phyloP scores from a whole-genome alignment of 768 basidiomycete genomes.

The Coprinopsis strossmayeri region DNA sequence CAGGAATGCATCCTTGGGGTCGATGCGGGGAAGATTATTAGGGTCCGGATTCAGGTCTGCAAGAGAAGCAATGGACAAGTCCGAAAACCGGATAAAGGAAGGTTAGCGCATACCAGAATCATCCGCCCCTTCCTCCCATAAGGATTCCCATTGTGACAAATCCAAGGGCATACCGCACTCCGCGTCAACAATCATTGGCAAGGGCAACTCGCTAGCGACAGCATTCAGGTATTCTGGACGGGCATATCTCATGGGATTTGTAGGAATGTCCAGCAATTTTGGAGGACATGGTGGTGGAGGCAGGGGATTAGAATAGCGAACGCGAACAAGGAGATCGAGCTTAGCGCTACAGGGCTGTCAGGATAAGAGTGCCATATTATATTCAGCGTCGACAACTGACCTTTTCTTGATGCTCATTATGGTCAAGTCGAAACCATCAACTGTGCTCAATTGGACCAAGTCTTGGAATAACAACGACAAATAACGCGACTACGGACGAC shows the following conservation, averaged over 20 bases:
- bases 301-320: slow-evolving; percentile 90
- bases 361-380: background rate
- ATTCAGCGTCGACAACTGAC: slow-evolving; percentile 17
- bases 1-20: slow-evolving; percentile 72
- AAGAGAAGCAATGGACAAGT: background rate
- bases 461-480: slow-evolving; percentile 16
- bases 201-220: slow-evolving; percentile 70
- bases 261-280: slow-evolving; percentile 88
- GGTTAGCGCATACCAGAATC: slow-evolving; percentile 49
- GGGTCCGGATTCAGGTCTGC: slow-evolving; percentile 60
- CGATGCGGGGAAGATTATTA: slow-evolving; percentile 49
- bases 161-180: slow-evolving; percentile 97
- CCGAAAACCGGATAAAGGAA: too few relatives aligned
- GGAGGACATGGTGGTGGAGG: slow-evolving; percentile 97
- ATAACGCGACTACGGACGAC: too few relatives aligned
- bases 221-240: slow-evolving; percentile 79
- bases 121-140: slow-evolving; percentile 78
- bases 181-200: slow-evolving; percentile 96
- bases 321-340: slow-evolving; percentile 87
- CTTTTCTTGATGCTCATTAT: slow-evolving; percentile 55
- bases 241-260: slow-evolving; percentile 82
- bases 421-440: slow-evolving; percentile 1
- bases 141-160: slow-evolving; percentile 70
- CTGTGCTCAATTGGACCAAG: slow-evolving; percentile 20
- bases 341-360: slow-evolving; percentile 38